Conservation (phyloP, 2,329 filamentous ascomycete species). For the Botrytis cinerea region DNA sequence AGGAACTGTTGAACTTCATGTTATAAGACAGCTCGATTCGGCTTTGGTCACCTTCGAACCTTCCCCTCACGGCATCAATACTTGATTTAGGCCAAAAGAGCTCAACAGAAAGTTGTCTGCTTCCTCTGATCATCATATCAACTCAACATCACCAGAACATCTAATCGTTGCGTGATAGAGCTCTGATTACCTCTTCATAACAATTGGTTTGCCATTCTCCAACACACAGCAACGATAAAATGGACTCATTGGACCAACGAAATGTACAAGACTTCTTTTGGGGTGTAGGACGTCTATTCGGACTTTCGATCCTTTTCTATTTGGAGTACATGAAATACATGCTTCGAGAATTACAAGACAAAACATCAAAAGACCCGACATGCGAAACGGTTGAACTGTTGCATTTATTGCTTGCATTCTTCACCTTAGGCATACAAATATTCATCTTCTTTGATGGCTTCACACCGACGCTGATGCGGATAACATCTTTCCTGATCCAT, state of each 20-base stretch:
- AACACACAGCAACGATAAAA: neutral
- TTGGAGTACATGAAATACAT: slow-evolving; percentile 3
- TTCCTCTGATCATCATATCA: neutral
- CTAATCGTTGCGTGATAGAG: neutral
- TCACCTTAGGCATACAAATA: no score
- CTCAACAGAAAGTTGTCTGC: neutral
- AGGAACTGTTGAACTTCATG: neutral
- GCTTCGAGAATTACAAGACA: neutral
- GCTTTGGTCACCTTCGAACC: neutral
- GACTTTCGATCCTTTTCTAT: neutral
- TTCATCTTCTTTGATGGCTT: neutral
- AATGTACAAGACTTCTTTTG: neutral
- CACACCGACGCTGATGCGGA: neutral
- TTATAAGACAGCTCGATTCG: neutral
- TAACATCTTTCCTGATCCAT: neutral
- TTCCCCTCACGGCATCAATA: neutral
- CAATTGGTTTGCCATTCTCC: neutral
- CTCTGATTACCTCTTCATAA: neutral
- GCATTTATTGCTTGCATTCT: neutral
- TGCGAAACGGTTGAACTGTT: neutral
- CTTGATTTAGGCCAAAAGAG: neutral
- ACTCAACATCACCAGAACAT: neutral
- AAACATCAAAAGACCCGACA: neutral
- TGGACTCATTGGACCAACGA: neutral
- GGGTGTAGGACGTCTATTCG: neutral